A percentile compares a stretch with the other conserved stretches of the same genome.
Conservation (phyloP, 495 filamentous ascomycete genomes). For the Articulospora tetracladia region DNA sequence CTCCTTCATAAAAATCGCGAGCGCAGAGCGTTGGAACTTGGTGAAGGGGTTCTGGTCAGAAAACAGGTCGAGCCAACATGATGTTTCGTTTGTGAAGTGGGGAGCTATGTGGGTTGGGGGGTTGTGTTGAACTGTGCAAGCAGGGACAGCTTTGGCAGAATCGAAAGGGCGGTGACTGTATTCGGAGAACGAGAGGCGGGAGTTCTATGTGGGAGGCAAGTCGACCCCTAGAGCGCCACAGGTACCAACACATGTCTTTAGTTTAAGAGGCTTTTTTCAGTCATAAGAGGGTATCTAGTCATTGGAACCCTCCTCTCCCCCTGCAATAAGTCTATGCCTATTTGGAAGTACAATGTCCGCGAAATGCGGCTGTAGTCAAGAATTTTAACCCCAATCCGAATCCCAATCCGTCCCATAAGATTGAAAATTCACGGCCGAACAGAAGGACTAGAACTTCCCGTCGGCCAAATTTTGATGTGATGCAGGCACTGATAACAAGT, state of each 20-base stretch:
- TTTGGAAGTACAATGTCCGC: background rate
- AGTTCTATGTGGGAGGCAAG: background rate
- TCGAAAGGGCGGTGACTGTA: background rate
- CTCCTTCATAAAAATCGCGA: no score
- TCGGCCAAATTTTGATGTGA: no score
- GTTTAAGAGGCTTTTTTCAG: background rate
- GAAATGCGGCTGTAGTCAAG: background rate
- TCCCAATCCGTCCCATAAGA: no score
- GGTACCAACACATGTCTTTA: background rate
- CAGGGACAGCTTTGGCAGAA: background rate
- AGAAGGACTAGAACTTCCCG: no score
- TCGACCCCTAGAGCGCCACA: no score
- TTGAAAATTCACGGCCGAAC: no score
- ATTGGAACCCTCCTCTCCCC: background rate
- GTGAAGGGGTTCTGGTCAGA: background rate
- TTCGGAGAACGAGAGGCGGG: no score
- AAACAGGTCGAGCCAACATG: background rate
- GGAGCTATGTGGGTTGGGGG: background rate
- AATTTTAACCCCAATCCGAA: background rate
- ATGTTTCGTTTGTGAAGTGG: background rate
- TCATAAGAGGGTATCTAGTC: background rate
- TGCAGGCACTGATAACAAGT: background rate
- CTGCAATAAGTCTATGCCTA: background rate
- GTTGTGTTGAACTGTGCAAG: background rate
- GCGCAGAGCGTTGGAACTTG: no score